Evolutionary conservation across 345 rosid genomes (phyloP).

Genomic region (Salix dunnii): DNA sequence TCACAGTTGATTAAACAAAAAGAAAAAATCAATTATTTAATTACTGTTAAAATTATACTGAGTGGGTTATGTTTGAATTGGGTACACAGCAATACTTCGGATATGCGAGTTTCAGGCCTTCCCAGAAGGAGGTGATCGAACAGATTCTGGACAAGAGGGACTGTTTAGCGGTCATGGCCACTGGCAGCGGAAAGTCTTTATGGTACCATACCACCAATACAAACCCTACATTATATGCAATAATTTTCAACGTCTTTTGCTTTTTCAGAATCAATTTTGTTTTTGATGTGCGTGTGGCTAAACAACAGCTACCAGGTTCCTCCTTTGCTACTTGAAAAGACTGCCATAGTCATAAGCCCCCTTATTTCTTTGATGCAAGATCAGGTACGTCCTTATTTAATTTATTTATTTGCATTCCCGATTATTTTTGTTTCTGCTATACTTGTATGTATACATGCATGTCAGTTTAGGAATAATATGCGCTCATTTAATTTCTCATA

Average conservation of each 20-base stretch:
- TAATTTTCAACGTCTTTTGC: not conserved
- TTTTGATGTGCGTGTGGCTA: not conserved
- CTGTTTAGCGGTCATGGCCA: slow-evolving; percentile 49
- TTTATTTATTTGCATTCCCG: not conserved
- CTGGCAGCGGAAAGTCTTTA: slow-evolving; percentile 50
- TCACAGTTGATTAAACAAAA: not conserved
- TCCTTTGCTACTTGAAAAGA: slow-evolving; percentile 35
- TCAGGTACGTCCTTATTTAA: slow-evolving; percentile 32
- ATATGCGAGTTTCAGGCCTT: slow-evolving; percentile 34
- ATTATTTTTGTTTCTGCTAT: not conserved
- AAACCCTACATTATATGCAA: not conserved
- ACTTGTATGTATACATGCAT: too few relatives aligned
- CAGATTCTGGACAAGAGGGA: slow-evolving; percentile 31
- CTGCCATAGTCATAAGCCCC: slow-evolving; percentile 44
- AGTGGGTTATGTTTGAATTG: not conserved
- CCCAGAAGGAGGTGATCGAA: slow-evolving; percentile 44
- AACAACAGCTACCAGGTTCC: slow-evolving; percentile 41
- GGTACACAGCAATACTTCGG: slow-evolving; percentile 35
- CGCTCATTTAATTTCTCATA: not conserved
- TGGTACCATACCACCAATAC: slow-evolving; percentile 25
- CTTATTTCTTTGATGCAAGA: slow-evolving; percentile 53
- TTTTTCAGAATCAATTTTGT: not conserved
- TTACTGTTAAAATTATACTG: not conserved
- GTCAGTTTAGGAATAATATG: too few relatives aligned
- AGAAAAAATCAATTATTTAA: not conserved